Percentiles rank a stretch among this genome's conserved stretches.
These are phyloP conservation scores for Populus hybrid DNA, from an alignment of 441 rosid species.

Conservation along the genomic window DNA sequence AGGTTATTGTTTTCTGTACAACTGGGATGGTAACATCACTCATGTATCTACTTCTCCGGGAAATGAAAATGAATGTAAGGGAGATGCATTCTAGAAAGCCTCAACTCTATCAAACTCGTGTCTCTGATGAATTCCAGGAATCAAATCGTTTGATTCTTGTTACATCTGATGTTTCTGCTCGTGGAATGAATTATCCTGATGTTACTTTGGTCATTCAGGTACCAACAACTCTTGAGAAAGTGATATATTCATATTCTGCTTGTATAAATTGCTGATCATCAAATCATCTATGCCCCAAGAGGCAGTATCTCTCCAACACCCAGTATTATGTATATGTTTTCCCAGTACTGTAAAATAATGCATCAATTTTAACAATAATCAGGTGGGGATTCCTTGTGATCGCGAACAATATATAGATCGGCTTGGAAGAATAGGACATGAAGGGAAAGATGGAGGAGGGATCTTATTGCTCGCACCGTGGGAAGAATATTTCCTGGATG, in stretches of 20 bases:
- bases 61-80: constrained; percentile 80
- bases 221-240: constrained; percentile 12
- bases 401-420: constrained; percentile 89
- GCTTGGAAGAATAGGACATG: constrained; percentile 89
- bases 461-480: constrained; percentile 88
- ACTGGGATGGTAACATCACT: constrained; percentile 93
- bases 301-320: background rate
- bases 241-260: background rate
- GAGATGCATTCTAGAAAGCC: constrained; percentile 95
- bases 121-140: constrained; percentile 81
- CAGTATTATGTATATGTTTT: background rate
- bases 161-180: constrained; percentile 94
- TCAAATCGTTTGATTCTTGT: constrained; percentile 72
- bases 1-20: constrained; percentile 92
- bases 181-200: constrained; percentile 95
- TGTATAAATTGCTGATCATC: background rate
- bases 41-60: constrained; percentile 63
- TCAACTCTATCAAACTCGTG: constrained; percentile 68
- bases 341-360: background rate
- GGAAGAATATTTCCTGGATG: constrained; percentile 85
- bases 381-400: constrained; percentile 82
- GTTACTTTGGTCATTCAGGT: constrained; percentile 98
- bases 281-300: background rate
- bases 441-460: constrained; percentile 81
- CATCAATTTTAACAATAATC: constrained; percentile 17